Evolutionary conservation across 192 early-diverging fungal species (phyloP), one percentile per base, ranked within the genome.

Genomic region (Blastocladiella britannica): DNA sequence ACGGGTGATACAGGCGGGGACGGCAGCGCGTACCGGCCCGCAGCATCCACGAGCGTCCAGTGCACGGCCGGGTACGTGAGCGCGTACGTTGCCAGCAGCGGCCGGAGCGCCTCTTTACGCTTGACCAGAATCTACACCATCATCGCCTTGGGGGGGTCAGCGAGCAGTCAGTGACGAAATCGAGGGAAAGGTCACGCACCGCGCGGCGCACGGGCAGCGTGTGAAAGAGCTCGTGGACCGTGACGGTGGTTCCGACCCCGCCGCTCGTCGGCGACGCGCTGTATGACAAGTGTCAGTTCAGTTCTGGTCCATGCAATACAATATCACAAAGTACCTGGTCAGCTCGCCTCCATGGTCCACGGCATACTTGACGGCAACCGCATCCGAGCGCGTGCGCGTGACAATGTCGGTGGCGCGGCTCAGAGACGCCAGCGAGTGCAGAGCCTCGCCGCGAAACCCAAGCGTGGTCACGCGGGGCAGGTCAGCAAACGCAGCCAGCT

Each of bases 391-490:
- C 2, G 70, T 59, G 8, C 64, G 65, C 12, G 70, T 71, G 23
- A 57, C 60, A 22, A 71, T 65, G 7, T 51, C 8, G 15, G 61
- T 47, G n/a, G 53, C 51, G 27, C 69, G 52, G 0, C 67, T 53
- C 20, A 69, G 31, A 29, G 61, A 59, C 47, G 67, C 65, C 22
- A 71, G 65, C 4, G 70, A 62, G 54, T 66, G 62, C 1, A 71
- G 12, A 3, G 70, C 68, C 31, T 71, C 70, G 4, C 67, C 68
- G 55, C 67, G 53, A 51, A 71, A 71, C 15, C 70, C 70, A 61
- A 63, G 69, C 28, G 55, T 71, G 15, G 31, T 4, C 3, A 71
- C 28, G n/a, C 15, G 52, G 0, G 31, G 52, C 0, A 71, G 47
- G 22, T 58, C 68, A n/a, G 63, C 58, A 63, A 69, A 71, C 2